phyloP scores from a whole-genome alignment of 2,329 filamentous ascomycete species.

The Calonectria crousiana region DNA sequence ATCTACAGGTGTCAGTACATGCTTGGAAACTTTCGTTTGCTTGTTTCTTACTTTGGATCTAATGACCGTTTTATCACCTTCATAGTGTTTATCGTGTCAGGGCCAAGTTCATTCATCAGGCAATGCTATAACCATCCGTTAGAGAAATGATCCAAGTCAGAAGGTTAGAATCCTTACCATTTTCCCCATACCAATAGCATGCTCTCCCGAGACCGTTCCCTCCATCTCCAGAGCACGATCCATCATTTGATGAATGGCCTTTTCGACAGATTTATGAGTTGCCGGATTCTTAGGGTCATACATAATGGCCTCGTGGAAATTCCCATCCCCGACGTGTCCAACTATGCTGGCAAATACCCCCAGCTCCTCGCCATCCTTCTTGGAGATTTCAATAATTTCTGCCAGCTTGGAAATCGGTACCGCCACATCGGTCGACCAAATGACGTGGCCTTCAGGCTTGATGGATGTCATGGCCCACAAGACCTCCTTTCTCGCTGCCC shows the following conservation, averaged over 20 bases:
- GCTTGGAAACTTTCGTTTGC: rapidly evolving
- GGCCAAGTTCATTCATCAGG: constrained; percentile 14
- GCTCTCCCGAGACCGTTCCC: constrained; percentile 76
- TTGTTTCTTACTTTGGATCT: constrained; percentile 16
- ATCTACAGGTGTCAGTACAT: background rate
- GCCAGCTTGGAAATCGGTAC: constrained; percentile 80
- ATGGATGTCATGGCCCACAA: constrained; percentile 80
- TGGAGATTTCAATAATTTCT: constrained; percentile 70
- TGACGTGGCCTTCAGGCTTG: constrained; percentile 68
- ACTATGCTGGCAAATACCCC: constrained; percentile 76
- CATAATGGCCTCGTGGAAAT: constrained; percentile 72
- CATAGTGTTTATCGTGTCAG: constrained; percentile 15
- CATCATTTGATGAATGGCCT: constrained; percentile 68
- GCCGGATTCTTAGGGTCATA: constrained; percentile 34
- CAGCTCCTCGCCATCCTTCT: constrained; percentile 71
- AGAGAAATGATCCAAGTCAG: background rate
- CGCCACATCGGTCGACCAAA: constrained; percentile 87
- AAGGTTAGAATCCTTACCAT: background rate
- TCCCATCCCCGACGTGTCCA: constrained; percentile 81
- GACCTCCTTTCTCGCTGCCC: constrained; percentile 81
- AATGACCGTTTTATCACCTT: constrained; percentile 19
- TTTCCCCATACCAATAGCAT: constrained; percentile 62
- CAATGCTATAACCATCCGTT: constrained; percentile 2
- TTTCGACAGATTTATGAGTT: constrained; percentile 3
- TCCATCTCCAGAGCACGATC: constrained; percentile 75